A percentile compares a stretch with the other conserved stretches of the same genome.
phyloP scores from a whole-genome alignment of 805 yeast species.

The Hyphopichia homilentoma region DNA sequence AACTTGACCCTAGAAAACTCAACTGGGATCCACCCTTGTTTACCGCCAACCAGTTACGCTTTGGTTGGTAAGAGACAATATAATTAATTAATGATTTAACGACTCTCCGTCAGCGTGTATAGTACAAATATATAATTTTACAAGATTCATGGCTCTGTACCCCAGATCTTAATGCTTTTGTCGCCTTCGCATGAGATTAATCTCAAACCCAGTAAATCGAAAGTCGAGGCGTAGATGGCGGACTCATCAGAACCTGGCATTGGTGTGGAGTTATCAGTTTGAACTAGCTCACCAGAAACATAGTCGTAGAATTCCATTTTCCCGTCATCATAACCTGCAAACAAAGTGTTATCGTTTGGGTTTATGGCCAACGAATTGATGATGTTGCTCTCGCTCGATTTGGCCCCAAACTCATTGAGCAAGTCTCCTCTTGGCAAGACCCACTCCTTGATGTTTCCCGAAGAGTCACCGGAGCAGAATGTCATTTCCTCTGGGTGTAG shows the following conservation, averaged over 20 bases:
- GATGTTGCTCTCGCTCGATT: conserved; percentile 41
- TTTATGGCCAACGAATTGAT: conserved; percentile 69
- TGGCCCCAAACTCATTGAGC: conserved; percentile 48
- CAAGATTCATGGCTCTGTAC: conserved; percentile 1
- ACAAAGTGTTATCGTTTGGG: conserved; percentile 56
- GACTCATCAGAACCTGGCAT: conserved; percentile 70
- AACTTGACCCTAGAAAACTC: conserved; percentile 66
- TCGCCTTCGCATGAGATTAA: conserved; percentile 89
- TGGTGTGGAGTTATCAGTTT: conserved; percentile 47
- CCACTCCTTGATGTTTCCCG: conserved; percentile 77
- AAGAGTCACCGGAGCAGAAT: conserved; percentile 76
- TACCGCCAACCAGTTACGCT: conserved; percentile 92
- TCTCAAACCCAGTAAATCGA: conserved; percentile 78
- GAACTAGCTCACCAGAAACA: conserved; percentile 61
- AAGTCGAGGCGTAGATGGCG: conserved; percentile 66
- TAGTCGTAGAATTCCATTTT: conserved; percentile 75
- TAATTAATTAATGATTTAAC: background rate
- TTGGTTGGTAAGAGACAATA: conserved; percentile 69
- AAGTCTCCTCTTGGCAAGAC: conserved; percentile 72
- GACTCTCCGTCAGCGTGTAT: conserved; percentile 2
- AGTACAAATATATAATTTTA: background rate
- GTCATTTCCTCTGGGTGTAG: conserved; percentile 69
- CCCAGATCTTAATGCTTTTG: conserved; percentile 78
- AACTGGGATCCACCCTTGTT: conserved; percentile 95
- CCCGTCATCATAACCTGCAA: conserved; percentile 86